These are phyloP conservation scores for Cystofilobasidium bisporidii DNA, from an alignment of 768 basidiomycete species.

Conservation along the genomic window DNA sequence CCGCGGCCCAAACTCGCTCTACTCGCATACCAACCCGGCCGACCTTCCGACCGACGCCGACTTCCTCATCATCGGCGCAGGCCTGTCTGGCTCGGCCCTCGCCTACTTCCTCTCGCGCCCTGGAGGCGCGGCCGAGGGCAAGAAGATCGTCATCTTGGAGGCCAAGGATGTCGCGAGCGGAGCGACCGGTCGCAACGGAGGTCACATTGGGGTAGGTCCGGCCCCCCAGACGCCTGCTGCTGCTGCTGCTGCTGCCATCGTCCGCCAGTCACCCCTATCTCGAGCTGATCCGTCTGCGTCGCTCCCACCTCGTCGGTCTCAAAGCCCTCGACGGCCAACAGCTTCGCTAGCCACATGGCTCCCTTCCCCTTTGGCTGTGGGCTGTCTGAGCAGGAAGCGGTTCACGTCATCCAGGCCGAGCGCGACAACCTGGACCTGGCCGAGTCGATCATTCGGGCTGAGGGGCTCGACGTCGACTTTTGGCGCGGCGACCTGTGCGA, in stretches of 20 bases:
- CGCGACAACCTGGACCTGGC: slow-evolving; percentile 32
- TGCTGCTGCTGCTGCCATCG: not conserved
- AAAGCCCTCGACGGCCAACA: not conserved
- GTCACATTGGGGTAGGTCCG: slow-evolving; percentile 2
- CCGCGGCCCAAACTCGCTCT: not conserved
- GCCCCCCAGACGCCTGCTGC: no score
- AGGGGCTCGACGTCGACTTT: slow-evolving; percentile 32
- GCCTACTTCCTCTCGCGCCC: slow-evolving; percentile 11
- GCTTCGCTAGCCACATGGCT: not conserved
- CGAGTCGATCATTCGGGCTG: slow-evolving; percentile 30
- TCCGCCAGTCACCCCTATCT: not conserved
- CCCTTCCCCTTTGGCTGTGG: slow-evolving; percentile 32
- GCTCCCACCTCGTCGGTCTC: not conserved
- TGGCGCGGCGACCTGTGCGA: slow-evolving; percentile 35
- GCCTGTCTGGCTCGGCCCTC: slow-evolving; percentile 9
- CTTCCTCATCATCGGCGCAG: slow-evolving; percentile 13
- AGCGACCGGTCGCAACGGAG: slow-evolving; percentile 10
- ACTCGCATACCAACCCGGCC: slow-evolving; percentile 3
- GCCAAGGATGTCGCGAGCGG: slow-evolving; percentile 12
- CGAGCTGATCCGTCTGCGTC: not conserved
- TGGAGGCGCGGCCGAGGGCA: slow-evolving; percentile 7
- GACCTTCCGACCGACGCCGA: not conserved
- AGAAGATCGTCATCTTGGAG: slow-evolving; percentile 20
- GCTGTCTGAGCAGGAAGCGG: slow-evolving; percentile 31
- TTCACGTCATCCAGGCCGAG: slow-evolving; percentile 33